phyloP scores from a whole-genome alignment of 1,139 yeast species.

The Yamadazyma sp. region DNA sequence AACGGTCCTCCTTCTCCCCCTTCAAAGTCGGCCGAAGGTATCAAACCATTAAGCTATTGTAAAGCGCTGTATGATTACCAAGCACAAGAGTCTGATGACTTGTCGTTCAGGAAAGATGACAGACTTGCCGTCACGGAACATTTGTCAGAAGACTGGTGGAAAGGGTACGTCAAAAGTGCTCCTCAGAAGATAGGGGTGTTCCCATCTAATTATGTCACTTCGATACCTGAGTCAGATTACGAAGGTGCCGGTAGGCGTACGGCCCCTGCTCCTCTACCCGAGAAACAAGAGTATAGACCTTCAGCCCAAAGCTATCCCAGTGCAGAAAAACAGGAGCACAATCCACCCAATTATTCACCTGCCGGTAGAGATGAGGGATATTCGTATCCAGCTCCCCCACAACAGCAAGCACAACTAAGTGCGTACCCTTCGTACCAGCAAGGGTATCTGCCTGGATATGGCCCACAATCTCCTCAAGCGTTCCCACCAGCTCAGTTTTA shows the following conservation, averaged over 20 bases:
- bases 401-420: constrained; percentile 7
- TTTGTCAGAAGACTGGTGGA: constrained; percentile 89
- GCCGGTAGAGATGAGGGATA: constrained; percentile 6
- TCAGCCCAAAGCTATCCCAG: not conserved
- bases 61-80: constrained; percentile 74
- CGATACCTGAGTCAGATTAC: constrained; percentile 39
- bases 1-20: constrained; percentile 15
- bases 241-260: constrained; percentile 9
- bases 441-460: constrained; percentile 11
- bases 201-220: constrained; percentile 81
- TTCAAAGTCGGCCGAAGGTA: constrained; percentile 12
- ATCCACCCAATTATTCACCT: constrained; percentile 17
- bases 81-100: constrained; percentile 69
- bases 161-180: constrained; percentile 54
- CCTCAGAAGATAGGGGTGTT: constrained; percentile 73
- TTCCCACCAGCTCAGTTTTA: constrained; percentile 51
- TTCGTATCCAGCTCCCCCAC: constrained; percentile 11
- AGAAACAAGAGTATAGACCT: constrained; percentile 21
- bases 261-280: constrained; percentile 9
- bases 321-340: constrained; percentile 9
- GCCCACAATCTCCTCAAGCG: constrained; percentile 17
- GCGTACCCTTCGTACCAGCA: constrained; percentile 8
- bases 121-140: constrained; percentile 69
- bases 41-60: constrained; percentile 39
- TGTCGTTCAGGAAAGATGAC: constrained; percentile 64